Evolutionary conservation across 306 rosid species (phyloP), one percentile per base, ranked within the genome.

Genomic region (Rosa rugosa): DNA sequence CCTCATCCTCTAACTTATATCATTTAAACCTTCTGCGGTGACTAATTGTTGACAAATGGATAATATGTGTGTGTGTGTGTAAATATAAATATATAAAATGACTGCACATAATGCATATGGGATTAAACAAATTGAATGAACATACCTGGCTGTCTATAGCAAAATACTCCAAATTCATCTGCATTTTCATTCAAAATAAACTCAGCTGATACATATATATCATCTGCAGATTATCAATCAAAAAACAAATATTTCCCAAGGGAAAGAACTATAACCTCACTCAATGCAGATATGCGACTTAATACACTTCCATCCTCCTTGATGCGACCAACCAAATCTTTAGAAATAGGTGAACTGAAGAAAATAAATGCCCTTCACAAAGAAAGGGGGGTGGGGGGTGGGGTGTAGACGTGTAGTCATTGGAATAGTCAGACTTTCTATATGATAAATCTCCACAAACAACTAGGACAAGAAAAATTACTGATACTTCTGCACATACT

Each of bases 131-230:
- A 65, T 12, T 62, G 45, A 53, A 49, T 73, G 14, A 79, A 78
- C 77, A 73, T 86, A 92, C 99, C 97, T 94, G 99, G 83, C 94
- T 85, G 82, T 92, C 99, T 72, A 92, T 92, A 56, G 97, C 91
- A 83, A 87, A 88, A 79, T 87, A 94, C 82, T 94, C 99, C 90
- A 94, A 87, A 86, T 92, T 94, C 97, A 94, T 91, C 99, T 94
- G 93, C 97, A 87, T 47, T 57, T 76, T 73, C 75, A 85, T 71
- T 62, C 74, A 75, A 80, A 86, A 56, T 34, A 27, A 77, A 66
- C 83, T 62, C 20, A 6, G 75, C 72, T 73, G 75, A 75, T 49
- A 74, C 23, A 71, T 71, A 70, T 77, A 71, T 71, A 70, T 77
- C 75, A 27, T 69, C 31, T 41, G 38, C 78, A 78, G 12, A 67